These are phyloP conservation scores for Talaromyces amestolkiae DNA, from an alignment of 2,329 filamentous ascomycete genomes.

Conservation along the genomic window DNA sequence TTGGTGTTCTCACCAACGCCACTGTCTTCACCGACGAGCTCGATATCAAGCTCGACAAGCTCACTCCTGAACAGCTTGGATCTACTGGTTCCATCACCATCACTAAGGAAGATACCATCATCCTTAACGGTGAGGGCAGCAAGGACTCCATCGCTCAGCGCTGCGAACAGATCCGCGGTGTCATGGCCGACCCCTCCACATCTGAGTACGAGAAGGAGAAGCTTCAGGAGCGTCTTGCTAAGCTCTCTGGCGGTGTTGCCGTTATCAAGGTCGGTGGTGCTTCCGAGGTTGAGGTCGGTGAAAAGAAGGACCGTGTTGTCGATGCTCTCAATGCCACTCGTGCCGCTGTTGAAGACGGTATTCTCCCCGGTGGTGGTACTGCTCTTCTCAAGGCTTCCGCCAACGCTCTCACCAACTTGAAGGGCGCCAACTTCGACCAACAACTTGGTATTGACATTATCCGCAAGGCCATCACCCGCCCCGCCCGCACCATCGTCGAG, in stretches of 20 bases:
- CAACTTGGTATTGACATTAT: slow-evolving; percentile 96
- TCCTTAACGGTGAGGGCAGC: slow-evolving; percentile 93
- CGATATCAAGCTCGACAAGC: slow-evolving; percentile 98
- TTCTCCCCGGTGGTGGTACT: slow-evolving; percentile 96
- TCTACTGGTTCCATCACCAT: slow-evolving; percentile 98
- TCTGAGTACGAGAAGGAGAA: slow-evolving; percentile 99
- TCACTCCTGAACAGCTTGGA: slow-evolving; percentile 90
- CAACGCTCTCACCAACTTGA: slow-evolving; percentile 79
- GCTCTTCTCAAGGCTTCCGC: slow-evolving; percentile 94
- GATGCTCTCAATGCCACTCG: slow-evolving; percentile 97
- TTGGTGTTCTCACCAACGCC: slow-evolving; percentile 92
- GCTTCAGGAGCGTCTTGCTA: slow-evolving; percentile 98
- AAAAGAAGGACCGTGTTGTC: slow-evolving; percentile 99
- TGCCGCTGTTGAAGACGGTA: slow-evolving; percentile 97
- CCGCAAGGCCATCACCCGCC: slow-evolving; percentile 96
- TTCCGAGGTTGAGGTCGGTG: slow-evolving; percentile 96
- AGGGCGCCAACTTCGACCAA: slow-evolving; percentile 96
- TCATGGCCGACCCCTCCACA: slow-evolving; percentile 89
- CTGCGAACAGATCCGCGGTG: slow-evolving; percentile 98
- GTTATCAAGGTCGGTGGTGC: slow-evolving; percentile 99
- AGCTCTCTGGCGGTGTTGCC: slow-evolving; percentile 97
- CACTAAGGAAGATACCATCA: slow-evolving; percentile 99
- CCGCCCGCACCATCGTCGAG: slow-evolving; percentile 92
- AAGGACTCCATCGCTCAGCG: slow-evolving; percentile 92
- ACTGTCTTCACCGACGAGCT: slow-evolving; percentile 98